Evolutionary conservation across 805 yeast species (phyloP).

Genomic region (Candida nitratophila): DNA sequence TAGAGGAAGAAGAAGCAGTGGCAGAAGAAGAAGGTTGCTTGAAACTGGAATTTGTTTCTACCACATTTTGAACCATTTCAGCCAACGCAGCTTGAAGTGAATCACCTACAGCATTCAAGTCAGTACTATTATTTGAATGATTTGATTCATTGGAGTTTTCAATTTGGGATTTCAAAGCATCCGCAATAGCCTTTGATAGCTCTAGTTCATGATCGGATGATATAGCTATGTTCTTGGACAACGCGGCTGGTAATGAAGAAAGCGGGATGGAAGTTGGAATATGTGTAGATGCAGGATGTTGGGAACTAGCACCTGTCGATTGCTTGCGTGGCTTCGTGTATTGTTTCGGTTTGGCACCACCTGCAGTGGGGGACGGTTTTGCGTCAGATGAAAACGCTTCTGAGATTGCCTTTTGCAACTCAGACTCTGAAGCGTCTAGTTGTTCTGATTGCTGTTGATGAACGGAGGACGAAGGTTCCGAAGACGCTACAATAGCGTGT

Average conservation of each 20-base stretch:
- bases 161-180: constrained; percentile 6
- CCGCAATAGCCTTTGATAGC: constrained; percentile 12
- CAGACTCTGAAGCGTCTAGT: not conserved
- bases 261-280: not conserved
- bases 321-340: constrained; percentile 3
- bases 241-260: no score
- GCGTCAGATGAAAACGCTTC: not conserved
- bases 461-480: not conserved
- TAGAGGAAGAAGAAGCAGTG: not conserved
- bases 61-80: constrained; percentile 49
- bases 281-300: no score
- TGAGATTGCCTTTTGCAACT: not conserved
- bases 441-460: not conserved
- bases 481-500: not conserved
- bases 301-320: no score
- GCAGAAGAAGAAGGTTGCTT: not conserved
- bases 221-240: not conserved
- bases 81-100: constrained; percentile 47
- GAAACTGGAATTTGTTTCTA: constrained; percentile 25
- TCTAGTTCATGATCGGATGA: constrained; percentile 10
- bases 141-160: not conserved
- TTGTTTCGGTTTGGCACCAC: not conserved
- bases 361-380: not conserved
- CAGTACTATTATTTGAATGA: not conserved
- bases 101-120: constrained; percentile 17